These are phyloP conservation scores for Pleurostoma richardsiae DNA, from an alignment of 2,329 filamentous ascomycete species.

Conservation along the genomic window DNA sequence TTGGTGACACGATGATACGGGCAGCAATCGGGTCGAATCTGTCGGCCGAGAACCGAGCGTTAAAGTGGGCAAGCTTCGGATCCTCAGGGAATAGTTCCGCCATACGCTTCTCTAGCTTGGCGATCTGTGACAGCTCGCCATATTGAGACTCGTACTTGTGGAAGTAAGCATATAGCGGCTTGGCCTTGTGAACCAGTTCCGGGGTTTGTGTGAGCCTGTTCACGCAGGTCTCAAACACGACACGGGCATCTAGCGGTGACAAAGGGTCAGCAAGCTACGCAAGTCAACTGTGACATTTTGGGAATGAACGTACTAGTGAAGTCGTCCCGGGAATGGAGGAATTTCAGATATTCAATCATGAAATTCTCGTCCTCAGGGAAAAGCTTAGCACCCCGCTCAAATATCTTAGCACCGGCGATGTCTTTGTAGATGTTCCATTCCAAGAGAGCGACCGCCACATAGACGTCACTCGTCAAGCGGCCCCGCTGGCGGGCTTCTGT, in stretches of 20 bases:
- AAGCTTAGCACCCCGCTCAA: constrained; percentile 86
- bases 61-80: constrained; percentile 69
- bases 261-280: constrained; percentile 13
- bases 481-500: constrained; percentile 82
- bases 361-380: constrained; percentile 94
- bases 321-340: constrained; percentile 87
- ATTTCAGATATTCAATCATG: constrained; percentile 93
- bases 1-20: constrained; percentile 78
- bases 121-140: constrained; percentile 85
- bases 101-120: constrained; percentile 90
- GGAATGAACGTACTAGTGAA: constrained; percentile 68
- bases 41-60: constrained; percentile 66
- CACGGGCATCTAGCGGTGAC: constrained; percentile 67
- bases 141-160: constrained; percentile 94
- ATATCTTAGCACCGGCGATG: constrained; percentile 86
- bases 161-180: constrained; percentile 84
- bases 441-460: constrained; percentile 86
- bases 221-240: constrained; percentile 93
- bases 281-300: not conserved
- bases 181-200: constrained; percentile 68
- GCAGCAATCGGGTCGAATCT: constrained; percentile 78
- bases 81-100: constrained; percentile 88
- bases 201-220: constrained; percentile 74
- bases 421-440: constrained; percentile 97
- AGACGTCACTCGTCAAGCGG: constrained; percentile 88